Evolutionary conservation across 768 basidiomycete species (phyloP), one percentile per base, ranked within the genome.

Genomic region (Kwoniella europaea): DNA sequence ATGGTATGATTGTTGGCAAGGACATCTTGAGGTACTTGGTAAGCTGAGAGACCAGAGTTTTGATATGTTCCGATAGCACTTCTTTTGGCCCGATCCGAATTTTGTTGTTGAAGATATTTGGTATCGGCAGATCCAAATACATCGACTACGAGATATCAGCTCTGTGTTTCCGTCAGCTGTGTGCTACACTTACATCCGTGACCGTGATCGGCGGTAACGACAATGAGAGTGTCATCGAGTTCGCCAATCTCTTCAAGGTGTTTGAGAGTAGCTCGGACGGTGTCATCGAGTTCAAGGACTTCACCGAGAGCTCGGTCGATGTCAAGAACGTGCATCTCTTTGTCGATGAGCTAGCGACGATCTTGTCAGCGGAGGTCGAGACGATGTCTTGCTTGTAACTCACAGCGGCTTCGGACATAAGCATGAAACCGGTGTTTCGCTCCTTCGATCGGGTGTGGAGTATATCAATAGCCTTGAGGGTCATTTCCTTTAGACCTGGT

Each of bases 401-500:
- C 0, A 70, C 72, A 10, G 84, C 84, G 7, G 84, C 84, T 73
- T 85, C 84, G 22, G 78, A 79, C 82, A 85, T 82, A 52, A 84
- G 59, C 72, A 83, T 79, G 74, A 79, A 85, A n/a, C 81, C 81
- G 60, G 79, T 82, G 61, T 77, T 71, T 42, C 76, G 76, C 12
- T 67, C 69, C 74, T 83, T 77, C 50, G 81, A 60, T 64, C 84
- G 80, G 4, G 77, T 71, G 53, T 68, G 63, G 10, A 85, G 76
- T 53, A 85, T 82, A 65, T 85, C 84, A 66, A 85, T 76, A 0
- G 84, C 84, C 74, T 85, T 85, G 69, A 84, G 70, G 22, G 85
- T 85, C 84, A 85, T 85, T 3, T 84, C 79, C 64, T 82, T 84
- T 50, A 85, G 79, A 50, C 85, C 84, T 3, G 85, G 84, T 55